These are phyloP conservation scores for Pestalotiopsis sp. DNA, from an alignment of 2,329 filamentous ascomycete genomes.

Conservation along the genomic window DNA sequence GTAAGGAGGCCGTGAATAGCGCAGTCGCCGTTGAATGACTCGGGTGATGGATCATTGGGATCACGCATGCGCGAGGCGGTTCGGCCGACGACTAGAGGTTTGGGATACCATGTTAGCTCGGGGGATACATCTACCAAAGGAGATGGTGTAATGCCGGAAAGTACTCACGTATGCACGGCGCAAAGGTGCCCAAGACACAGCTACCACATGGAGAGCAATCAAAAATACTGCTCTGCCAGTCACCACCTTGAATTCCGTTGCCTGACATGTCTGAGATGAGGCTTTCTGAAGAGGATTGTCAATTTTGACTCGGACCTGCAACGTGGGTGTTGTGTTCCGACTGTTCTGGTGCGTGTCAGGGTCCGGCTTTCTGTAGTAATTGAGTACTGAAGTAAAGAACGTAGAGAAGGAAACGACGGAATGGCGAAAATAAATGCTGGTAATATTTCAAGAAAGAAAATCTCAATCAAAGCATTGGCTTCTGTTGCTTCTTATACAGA, in stretches of 20 bases:
- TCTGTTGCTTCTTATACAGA: too few species aligned
- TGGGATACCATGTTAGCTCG: neutral
- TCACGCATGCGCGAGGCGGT: slow-evolving; percentile 46
- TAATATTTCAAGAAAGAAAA: too few species aligned
- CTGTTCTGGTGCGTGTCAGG: too few species aligned
- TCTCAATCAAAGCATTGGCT: neutral
- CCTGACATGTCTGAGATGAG: neutral
- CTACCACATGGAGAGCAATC: slow-evolving; percentile 42
- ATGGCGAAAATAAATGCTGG: too few species aligned
- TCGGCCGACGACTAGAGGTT: slow-evolving; percentile 25
- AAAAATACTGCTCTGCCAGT: slow-evolving; percentile 34
- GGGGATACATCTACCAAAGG: too few species aligned
- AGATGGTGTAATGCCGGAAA: too few species aligned
- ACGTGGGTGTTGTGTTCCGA: neutral
- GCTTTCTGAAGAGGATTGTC: neutral
- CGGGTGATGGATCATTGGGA: slow-evolving; percentile 41
- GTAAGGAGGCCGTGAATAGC: slow-evolving; percentile 41
- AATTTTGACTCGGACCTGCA: neutral
- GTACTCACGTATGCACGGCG: slow-evolving; percentile 47
- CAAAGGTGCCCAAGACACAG: slow-evolving; percentile 41
- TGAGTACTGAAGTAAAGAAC: too few species aligned
- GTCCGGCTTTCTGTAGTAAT: too few species aligned
- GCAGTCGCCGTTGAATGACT: slow-evolving; percentile 45
- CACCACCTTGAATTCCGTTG: neutral
- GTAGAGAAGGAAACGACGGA: too few species aligned